phyloP scores from a whole-genome alignment of 345 rosid species.

The Lepidium sativum region DNA sequence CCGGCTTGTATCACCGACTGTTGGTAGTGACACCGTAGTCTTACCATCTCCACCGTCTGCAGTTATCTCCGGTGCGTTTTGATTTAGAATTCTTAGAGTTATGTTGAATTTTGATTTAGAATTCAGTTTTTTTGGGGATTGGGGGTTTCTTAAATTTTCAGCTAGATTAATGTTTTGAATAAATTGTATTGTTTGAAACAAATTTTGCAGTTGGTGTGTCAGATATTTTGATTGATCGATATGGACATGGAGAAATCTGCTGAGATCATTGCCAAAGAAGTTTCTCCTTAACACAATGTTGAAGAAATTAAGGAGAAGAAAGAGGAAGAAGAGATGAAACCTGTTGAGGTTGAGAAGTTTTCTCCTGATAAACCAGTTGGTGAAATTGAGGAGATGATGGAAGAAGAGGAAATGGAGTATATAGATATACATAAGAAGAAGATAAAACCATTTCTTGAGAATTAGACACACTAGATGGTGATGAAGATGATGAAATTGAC shows the following conservation, averaged over 20 bases:
- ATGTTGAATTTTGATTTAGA: background rate
- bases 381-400: background rate
- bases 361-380: background rate
- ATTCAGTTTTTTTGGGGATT: background rate
- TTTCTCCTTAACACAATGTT: no score
- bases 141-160: background rate
- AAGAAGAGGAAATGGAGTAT: constrained; percentile 23
- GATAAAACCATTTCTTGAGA: background rate
- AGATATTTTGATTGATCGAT: background rate
- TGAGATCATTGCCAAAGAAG: constrained; percentile 13
- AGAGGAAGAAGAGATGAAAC: no score
- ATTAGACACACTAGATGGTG: constrained; percentile 6
- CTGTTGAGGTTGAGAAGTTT: no score
- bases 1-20: no score
- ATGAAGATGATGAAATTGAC: constrained; percentile 16
- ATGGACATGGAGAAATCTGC: constrained; percentile 27
- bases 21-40: no score
- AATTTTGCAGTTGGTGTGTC: no score
- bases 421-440: constrained; percentile 12
- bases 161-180: background rate
- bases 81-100: background rate
- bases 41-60: no score
- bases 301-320: no score
- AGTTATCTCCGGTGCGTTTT: no score
- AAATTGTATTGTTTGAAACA: no score